Conservation (phyloP, 1,284 basidiomycete genomes). For the Bjerkandera adusta region DNA sequence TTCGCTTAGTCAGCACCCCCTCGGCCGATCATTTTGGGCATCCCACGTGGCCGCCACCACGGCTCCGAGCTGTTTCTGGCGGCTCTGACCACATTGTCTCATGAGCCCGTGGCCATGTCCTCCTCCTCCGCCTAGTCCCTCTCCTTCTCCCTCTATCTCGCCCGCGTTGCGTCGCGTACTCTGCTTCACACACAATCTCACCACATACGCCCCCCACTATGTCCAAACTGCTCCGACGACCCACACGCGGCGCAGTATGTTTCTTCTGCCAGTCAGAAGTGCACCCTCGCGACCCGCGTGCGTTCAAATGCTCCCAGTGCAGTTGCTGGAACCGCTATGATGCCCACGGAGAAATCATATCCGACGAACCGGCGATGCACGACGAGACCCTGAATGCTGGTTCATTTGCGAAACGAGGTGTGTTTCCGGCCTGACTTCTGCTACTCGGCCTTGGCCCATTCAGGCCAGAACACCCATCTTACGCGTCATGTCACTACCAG, state of each 20-base stretch:
- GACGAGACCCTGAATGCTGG: constrained; percentile 66
- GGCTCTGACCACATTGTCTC: too few relatives aligned
- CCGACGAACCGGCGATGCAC: constrained; percentile 87
- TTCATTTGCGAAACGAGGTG: constrained; percentile 78
- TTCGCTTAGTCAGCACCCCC: too few relatives aligned
- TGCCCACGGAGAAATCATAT: constrained; percentile 67
- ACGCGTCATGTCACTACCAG: constrained; percentile 36
- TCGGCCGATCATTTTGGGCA: too few relatives aligned
- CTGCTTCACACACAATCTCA: neutral
- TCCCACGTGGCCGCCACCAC: constrained; percentile 8
- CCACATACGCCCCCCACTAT: constrained; percentile 13
- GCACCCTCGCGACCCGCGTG: constrained; percentile 44
- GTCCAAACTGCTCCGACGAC: constrained; percentile 35
- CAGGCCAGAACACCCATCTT: too few relatives aligned
- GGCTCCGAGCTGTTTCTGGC: neutral
- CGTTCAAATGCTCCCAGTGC: constrained; percentile 68
- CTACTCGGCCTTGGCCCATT: too few relatives aligned
- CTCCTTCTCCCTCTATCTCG: neutral
- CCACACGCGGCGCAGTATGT: constrained; percentile 38
- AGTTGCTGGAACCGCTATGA: constrained; percentile 73
- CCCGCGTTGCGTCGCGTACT: neutral
- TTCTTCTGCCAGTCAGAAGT: constrained; percentile 64
- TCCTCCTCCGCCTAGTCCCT: neutral
- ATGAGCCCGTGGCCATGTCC: neutral
- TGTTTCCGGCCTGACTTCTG: constrained; percentile 28